Conservation (phyloP, 2,329 filamentous ascomycete genomes). For the Neonectria hederae region DNA sequence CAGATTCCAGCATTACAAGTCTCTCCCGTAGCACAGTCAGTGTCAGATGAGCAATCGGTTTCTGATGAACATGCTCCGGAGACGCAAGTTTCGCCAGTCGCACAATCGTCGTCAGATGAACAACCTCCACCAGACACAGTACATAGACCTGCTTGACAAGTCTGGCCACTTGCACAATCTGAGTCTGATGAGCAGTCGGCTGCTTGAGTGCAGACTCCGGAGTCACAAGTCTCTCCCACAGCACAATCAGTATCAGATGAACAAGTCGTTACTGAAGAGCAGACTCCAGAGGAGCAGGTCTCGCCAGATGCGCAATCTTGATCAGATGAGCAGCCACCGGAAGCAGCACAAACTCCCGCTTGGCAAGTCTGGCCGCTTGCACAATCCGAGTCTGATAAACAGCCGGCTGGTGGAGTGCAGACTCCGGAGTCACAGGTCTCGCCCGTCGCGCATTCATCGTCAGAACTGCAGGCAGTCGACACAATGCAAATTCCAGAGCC, state of each 20-base stretch:
- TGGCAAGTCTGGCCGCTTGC: conserved; percentile 5
- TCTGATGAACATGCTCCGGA: too few species aligned
- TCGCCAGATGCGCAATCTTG: too few species aligned
- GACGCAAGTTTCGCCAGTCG: background rate
- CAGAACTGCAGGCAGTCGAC: background rate
- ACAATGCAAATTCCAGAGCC: background rate
- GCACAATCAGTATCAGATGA: background rate
- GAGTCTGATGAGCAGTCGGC: background rate
- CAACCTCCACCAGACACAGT: background rate
- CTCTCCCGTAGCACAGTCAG: background rate
- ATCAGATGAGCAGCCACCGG: background rate
- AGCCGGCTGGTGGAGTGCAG: background rate
- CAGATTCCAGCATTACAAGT: background rate
- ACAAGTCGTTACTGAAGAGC: background rate
- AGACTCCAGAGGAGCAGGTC: background rate
- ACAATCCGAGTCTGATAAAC: background rate
- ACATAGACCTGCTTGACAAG: background rate
- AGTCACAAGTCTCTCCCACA: background rate
- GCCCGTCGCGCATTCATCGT: background rate
- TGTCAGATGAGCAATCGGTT: background rate
- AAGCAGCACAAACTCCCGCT: background rate
- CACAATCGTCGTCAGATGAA: background rate
- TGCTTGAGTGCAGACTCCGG: background rate
- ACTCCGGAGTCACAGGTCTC: conserved; percentile 4
- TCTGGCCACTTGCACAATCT: background rate